Percentiles rank a stretch among this genome's conserved stretches.
These are phyloP conservation scores for Verticillium tricorpus DNA, from an alignment of 2,329 filamentous ascomycete genomes.

Conservation along the genomic window DNA sequence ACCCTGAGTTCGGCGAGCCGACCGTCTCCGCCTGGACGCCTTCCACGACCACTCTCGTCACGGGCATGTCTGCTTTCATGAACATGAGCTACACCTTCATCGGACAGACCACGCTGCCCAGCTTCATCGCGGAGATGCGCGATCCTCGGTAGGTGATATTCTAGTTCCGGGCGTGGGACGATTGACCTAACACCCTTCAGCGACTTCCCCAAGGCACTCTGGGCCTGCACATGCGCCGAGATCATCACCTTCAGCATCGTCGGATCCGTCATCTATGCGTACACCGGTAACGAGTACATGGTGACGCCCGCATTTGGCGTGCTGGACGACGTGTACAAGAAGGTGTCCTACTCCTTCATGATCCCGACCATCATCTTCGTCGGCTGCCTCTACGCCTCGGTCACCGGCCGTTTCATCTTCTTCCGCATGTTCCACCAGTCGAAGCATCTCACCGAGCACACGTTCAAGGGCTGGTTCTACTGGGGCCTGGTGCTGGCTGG, in stretches of 20 bases:
- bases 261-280: conserved; percentile 75
- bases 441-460: conserved; percentile 73
- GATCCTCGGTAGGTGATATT: conserved; percentile 39
- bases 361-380: conserved; percentile 91
- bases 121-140: conserved; percentile 93
- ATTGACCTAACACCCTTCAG: conserved; percentile 23
- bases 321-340: conserved; percentile 74
- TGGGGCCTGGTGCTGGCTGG: conserved; percentile 54
- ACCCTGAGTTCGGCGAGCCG: conserved; percentile 57
- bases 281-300: conserved; percentile 85
- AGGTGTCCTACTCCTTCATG: conserved; percentile 91
- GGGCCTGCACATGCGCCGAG: conserved; percentile 84
- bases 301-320: conserved; percentile 84
- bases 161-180: not conserved
- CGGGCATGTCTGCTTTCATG: conserved; percentile 81
- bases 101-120: conserved; percentile 88
- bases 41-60: conserved; percentile 72
- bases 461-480: conserved; percentile 70
- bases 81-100: conserved; percentile 98
- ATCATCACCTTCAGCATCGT: conserved; percentile 84
- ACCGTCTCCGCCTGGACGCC: conserved; percentile 65
- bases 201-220: conserved; percentile 91
- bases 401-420: conserved; percentile 86
- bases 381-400: conserved; percentile 84
- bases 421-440: conserved; percentile 82